Percentiles rank a stretch among this genome's conserved stretches.
Conservation (phyloP, 2,329 filamentous ascomycete species). For the Scedosporium apiospermum region DNA sequence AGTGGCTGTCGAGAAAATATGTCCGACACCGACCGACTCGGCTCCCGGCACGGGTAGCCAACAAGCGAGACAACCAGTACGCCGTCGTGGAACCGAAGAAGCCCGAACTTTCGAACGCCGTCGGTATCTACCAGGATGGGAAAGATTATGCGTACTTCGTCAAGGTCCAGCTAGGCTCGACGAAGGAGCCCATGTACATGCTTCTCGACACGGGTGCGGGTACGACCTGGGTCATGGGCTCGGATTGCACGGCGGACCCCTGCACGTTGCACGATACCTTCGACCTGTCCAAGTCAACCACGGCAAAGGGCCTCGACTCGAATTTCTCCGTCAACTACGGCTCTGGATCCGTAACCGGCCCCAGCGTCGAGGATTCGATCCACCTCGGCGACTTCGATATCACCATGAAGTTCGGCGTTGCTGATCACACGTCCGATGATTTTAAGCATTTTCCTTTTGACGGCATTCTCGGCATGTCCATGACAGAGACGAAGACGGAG, state of each 20-base stretch:
- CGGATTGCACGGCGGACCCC: conserved; percentile 53
- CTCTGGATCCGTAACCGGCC: conserved; percentile 62
- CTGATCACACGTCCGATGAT: conserved; percentile 59
- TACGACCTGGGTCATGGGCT: conserved; percentile 77
- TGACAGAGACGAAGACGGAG: conserved; percentile 47
- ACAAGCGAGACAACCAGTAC: conserved; percentile 34
- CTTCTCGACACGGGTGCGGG: conserved; percentile 58
- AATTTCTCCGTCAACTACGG: conserved; percentile 66
- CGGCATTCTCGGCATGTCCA: conserved; percentile 73
- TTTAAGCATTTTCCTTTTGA: conserved; percentile 77
- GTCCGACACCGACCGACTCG: neutral
- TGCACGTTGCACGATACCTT: conserved; percentile 65
- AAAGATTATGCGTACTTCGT: conserved; percentile 59
- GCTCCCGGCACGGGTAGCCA: neutral
- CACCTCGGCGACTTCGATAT: conserved; percentile 56
- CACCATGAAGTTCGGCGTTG: conserved; percentile 62
- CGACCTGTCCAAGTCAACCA: conserved; percentile 54
- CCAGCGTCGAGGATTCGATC: conserved; percentile 56
- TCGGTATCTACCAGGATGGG: conserved; percentile 53
- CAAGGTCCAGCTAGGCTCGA: conserved; percentile 45
- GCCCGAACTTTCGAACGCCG: conserved; percentile 36
- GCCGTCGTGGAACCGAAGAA: conserved; percentile 34
- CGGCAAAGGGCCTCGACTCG: conserved; percentile 42
- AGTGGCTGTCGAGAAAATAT: conserved; percentile 1
- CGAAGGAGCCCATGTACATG: conserved; percentile 46